Evolutionary conservation across 2,329 filamentous ascomycete genomes (phyloP).

Genomic region (Xylariaceae sp.): DNA sequence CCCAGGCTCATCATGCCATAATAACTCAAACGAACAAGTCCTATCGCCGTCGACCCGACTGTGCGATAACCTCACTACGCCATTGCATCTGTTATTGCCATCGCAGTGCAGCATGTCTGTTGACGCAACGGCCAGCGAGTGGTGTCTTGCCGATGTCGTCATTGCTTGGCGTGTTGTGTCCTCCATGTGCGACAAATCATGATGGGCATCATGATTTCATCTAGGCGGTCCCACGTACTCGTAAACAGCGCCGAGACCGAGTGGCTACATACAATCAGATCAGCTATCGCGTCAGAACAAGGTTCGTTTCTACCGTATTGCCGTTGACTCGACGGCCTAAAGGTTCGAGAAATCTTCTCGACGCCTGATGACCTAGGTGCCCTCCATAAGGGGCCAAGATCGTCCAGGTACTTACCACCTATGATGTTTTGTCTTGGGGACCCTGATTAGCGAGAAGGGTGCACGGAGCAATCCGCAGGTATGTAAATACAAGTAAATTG

Average conservation of each 20-base stretch:
- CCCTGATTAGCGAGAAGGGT: too few relatives aligned
- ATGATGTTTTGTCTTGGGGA: too few relatives aligned
- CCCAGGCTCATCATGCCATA: not conserved
- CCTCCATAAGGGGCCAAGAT: not conserved
- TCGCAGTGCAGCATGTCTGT: not conserved
- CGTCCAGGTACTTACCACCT: too few relatives aligned
- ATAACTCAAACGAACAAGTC: too few relatives aligned
- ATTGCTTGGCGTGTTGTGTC: not conserved
- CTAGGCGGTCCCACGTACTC: not conserved
- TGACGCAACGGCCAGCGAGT: not conserved
- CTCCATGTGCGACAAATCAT: not conserved
- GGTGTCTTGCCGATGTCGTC: slow-evolving; percentile 2
- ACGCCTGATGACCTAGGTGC: not conserved
- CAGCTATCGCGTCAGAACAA: not conserved
- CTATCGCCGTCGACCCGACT: not conserved
- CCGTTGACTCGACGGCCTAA: too few relatives aligned
- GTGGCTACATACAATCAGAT: not conserved
- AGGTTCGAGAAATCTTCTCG: too few relatives aligned
- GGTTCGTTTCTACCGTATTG: too few relatives aligned
- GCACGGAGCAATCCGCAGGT: too few relatives aligned
- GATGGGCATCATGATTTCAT: not conserved
- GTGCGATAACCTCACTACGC: not conserved
- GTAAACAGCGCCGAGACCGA: not conserved
- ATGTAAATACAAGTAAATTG: too few relatives aligned
- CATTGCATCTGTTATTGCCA: not conserved